phyloP scores from a whole-genome alignment of 1,284 basidiomycete genomes.

The Boletus semigastroideus region DNA sequence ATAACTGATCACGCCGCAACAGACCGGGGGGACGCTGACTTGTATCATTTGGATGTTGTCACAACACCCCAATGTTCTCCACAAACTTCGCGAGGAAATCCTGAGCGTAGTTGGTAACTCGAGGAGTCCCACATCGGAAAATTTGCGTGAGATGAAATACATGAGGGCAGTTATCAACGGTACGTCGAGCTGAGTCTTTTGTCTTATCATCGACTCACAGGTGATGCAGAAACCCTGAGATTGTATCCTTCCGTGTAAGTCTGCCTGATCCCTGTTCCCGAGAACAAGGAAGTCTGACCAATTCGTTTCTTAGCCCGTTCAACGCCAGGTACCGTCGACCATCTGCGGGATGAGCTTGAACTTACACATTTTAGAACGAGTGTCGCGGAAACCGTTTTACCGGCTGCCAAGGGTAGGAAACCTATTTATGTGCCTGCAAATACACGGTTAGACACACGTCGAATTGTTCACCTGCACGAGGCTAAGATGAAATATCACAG shows the following conservation, averaged over 20 bases:
- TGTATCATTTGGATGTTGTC: slow-evolving; percentile 56
- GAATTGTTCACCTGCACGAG: slow-evolving; percentile 22
- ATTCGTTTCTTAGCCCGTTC: slow-evolving; percentile 32
- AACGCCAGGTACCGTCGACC: slow-evolving; percentile 26
- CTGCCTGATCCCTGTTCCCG: not conserved
- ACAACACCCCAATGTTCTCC: slow-evolving; percentile 46
- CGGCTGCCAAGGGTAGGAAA: slow-evolving; percentile 32
- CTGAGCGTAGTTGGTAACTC: slow-evolving; percentile 44
- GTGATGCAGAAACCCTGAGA: slow-evolving; percentile 50
- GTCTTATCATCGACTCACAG: not conserved
- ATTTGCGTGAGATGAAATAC: slow-evolving; percentile 59
- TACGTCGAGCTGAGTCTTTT: slow-evolving; percentile 21
- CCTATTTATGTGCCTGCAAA: slow-evolving; percentile 35
- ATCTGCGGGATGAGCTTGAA: not conserved
- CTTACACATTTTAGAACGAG: slow-evolving; percentile 37
- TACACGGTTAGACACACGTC: slow-evolving; percentile 39
- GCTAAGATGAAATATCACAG: slow-evolving; percentile 17
- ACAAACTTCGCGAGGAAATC: slow-evolving; percentile 55
- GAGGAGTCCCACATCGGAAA: slow-evolving; percentile 48
- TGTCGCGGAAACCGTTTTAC: slow-evolving; percentile 44
- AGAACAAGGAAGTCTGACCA: slow-evolving; percentile 4
- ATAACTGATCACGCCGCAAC: not conserved
- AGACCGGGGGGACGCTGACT: slow-evolving; percentile 55
- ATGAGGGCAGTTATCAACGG: slow-evolving; percentile 61
- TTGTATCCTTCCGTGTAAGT: slow-evolving; percentile 61